Evolutionary conservation across 306 rosid species (phyloP), one percentile per base, ranked within the genome.

Genomic region (Senna siamea): DNA sequence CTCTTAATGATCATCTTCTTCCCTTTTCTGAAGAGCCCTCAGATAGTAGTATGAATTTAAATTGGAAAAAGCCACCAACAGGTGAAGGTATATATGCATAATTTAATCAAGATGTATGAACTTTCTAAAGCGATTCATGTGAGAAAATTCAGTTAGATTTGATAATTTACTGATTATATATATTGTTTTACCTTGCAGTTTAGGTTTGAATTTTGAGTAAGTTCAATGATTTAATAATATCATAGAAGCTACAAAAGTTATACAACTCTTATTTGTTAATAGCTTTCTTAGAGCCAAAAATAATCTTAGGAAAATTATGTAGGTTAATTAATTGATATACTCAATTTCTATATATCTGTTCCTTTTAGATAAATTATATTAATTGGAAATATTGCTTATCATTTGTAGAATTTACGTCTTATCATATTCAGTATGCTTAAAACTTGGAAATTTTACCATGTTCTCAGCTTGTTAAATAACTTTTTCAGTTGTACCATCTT

Each of bases 1-100:
- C 87, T 72, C 80, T 87, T 54, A 78, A 87, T 82, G 90, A 86
- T 79, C 86, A 82, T 87, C 92, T 90, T 74, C 90, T 78, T 43
- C 96, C 92, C 6, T 79, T 50, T 46, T 52, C 59, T 10, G 81
- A 83, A 66, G 78, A 74, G 61, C 75, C 79, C 54, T 48, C 80
- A 50, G 75, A 74, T 26, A 71, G 37, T 76, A 72, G 59, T 67
- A 38, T 69, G 6, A 38, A 23, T 48, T 47, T 53, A 37, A 76
- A 76, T 68, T 55, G 84, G 79, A 76, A 82, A 80, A 83, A 57
- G 75, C 63, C 89, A 41, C 46, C 77, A 30, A 67, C 88, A 11
- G 85, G 89, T 20, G 89, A 83, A 64, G 96, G 96, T 85, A 75
- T 20, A 11, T 46, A 55, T 30, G 35, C 57, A 28, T 32, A 5